These are phyloP conservation scores for Crinitomyces ghanaensis DNA, from an alignment of 805 yeast species.

Conservation along the genomic window DNA sequence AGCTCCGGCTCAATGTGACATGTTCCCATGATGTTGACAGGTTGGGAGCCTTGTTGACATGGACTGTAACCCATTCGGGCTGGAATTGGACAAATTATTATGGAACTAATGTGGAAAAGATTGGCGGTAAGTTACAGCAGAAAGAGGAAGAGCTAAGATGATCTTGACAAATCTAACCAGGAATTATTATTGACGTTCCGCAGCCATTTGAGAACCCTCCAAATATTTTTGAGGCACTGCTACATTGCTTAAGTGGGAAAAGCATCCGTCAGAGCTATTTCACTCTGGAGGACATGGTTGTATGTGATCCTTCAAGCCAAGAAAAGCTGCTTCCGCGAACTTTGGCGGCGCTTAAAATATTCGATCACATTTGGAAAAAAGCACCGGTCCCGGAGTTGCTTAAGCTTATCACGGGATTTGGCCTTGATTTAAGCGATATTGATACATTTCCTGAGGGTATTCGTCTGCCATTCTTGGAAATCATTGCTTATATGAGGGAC, in stretches of 20 bases:
- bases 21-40: conserved; percentile 27
- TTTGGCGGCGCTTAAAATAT: conserved; percentile 7
- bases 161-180: no score
- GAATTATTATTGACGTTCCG: conserved; percentile 9
- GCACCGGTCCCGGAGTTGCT: no score
- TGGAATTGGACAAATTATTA: conserved; percentile 67
- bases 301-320: conserved; percentile 6
- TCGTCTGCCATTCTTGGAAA: conserved; percentile 48
- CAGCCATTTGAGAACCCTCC: conserved; percentile 49
- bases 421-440: conserved; percentile 36
- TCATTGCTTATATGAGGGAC: conserved; percentile 8
- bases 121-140: conserved; percentile 19
- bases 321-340: conserved; percentile 8
- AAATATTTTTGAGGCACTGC: conserved; percentile 42
- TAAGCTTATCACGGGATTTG: conserved; percentile 48
- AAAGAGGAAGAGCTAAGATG: neutral
- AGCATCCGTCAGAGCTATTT: no score
- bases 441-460: conserved; percentile 70
- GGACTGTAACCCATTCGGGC: conserved; percentile 54
- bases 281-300: conserved; percentile 9
- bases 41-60: conserved; percentile 47
- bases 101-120: conserved; percentile 8
- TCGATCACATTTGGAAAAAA: no score
- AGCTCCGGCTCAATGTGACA: conserved; percentile 46
- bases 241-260: no score